phyloP scores from a whole-genome alignment of 2,329 filamentous ascomycete genomes.

The Claviceps pazoutovae region DNA sequence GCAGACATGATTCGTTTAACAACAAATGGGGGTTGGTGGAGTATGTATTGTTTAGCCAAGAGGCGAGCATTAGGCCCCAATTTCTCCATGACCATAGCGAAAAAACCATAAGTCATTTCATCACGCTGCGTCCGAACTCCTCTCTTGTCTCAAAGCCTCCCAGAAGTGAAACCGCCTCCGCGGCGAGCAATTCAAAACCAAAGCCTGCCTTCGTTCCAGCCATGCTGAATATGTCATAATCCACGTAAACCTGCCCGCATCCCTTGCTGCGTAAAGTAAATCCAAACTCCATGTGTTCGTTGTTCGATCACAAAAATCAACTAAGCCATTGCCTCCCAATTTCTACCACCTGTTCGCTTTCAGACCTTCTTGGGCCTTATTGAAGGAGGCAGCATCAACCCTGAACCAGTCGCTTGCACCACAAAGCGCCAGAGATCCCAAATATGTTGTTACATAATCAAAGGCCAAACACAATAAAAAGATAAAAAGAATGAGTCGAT shows the following conservation, averaged over 20 bases:
- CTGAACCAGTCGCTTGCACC: slow-evolving; percentile 4
- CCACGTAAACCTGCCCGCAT: slow-evolving; percentile 7
- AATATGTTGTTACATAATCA: slow-evolving; percentile 18
- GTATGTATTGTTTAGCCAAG: background rate
- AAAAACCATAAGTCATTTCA: background rate
- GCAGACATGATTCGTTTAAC: background rate
- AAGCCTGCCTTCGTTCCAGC: background rate
- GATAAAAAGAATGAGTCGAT: background rate
- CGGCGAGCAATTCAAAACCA: background rate
- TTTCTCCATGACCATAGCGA: background rate
- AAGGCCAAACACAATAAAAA: slow-evolving; percentile 3
- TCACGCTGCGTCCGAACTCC: background rate
- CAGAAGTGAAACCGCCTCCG: background rate
- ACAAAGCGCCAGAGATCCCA: slow-evolving; percentile 5
- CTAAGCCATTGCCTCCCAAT: slow-evolving; percentile 1
- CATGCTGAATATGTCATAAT: slow-evolving; percentile 8
- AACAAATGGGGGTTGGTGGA: background rate
- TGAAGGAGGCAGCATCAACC: background rate
- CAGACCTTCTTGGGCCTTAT: background rate
- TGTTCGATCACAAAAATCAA: background rate
- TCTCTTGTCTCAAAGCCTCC: background rate
- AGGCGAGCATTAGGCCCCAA: background rate
- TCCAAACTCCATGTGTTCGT: slow-evolving; percentile 12
- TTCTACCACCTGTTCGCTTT: background rate
- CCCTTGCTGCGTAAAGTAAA: slow-evolving; percentile 9